phyloP scores from a whole-genome alignment of 805 yeast species.

The Candida coquimbonensis region DNA sequence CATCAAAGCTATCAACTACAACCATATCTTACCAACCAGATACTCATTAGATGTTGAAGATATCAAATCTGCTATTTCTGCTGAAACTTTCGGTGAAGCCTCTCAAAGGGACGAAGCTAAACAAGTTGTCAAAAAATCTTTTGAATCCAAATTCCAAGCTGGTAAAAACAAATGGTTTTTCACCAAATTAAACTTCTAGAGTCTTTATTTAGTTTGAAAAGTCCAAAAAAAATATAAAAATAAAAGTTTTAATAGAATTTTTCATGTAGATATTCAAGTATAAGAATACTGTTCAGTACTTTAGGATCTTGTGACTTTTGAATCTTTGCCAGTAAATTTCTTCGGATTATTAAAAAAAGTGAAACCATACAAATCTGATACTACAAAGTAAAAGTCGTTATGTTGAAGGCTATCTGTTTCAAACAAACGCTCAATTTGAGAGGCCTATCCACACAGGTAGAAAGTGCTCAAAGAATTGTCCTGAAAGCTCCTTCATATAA shows the following conservation, averaged over 20 bases:
- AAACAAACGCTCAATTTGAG: no score
- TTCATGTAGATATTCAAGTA: neutral
- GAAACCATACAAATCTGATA: neutral
- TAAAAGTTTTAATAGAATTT: neutral
- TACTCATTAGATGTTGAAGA: slow-evolving; percentile 96
- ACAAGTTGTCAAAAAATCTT: slow-evolving; percentile 97
- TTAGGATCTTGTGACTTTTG: no score
- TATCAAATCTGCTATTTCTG: slow-evolving; percentile 83
- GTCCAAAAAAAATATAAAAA: neutral
- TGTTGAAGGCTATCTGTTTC: neutral
- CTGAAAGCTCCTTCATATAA: slow-evolving; percentile 29
- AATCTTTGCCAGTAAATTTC: neutral
- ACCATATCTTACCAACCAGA: slow-evolving; percentile 99
- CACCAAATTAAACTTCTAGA: slow-evolving; percentile 89
- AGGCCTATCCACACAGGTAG: neutral
- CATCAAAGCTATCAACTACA: slow-evolving; percentile 98
- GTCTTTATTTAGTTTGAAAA: slow-evolving; percentile 1
- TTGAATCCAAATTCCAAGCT: slow-evolving; percentile 98
- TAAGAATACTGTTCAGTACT: neutral
- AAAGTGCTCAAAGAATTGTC: slow-evolving; percentile 7
- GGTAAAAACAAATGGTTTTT: slow-evolving; percentile 99
- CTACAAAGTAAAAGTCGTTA: neutral
- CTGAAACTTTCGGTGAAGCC: slow-evolving; percentile 95
- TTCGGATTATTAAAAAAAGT: neutral
- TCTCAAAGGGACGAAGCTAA: slow-evolving; percentile 98